Percentiles rank a stretch among this genome's conserved stretches.
phyloP scores from a whole-genome alignment of 2,329 filamentous ascomycete species.

The Fusarium transvaalense region DNA sequence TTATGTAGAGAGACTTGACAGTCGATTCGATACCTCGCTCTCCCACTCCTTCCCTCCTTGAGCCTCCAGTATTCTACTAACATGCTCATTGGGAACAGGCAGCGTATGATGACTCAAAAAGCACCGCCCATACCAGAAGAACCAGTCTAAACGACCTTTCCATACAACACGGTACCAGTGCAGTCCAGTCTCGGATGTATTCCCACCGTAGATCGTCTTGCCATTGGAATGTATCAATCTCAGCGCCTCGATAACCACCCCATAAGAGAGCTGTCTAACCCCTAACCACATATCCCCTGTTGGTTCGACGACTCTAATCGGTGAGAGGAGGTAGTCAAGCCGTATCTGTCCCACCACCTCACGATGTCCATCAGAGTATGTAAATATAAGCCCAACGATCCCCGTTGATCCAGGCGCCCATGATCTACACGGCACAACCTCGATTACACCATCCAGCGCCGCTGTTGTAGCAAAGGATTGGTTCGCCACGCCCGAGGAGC shows the following conservation, averaged over 20 bases:
- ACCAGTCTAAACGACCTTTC: constrained; percentile 14
- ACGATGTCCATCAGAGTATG: constrained; percentile 16
- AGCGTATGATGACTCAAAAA: not conserved
- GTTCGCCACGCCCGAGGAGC: not conserved
- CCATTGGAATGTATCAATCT: constrained; percentile 13
- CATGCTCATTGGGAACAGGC: not conserved
- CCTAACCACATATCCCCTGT: constrained; percentile 23
- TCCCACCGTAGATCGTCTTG: constrained; percentile 4
- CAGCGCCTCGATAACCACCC: constrained; percentile 1
- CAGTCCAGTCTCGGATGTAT: not conserved
- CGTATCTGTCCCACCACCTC: constrained; percentile 25
- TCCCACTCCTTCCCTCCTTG: not conserved
- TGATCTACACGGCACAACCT: not conserved
- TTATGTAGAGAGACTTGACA: too few relatives aligned
- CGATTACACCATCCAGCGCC: constrained; percentile 5
- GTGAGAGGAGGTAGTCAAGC: constrained; percentile 13
- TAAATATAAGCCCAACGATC: constrained; percentile 19
- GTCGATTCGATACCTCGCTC: not conserved
- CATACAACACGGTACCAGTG: constrained; percentile 1
- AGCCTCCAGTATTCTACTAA: not conserved
- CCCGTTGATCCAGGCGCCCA: constrained; percentile 17
- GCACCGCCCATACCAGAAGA: constrained; percentile 4
- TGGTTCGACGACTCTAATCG: not conserved
- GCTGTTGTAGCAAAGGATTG: constrained; percentile 6
- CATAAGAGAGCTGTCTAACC: not conserved